Evolutionary conservation across 441 rosid species (phyloP), one percentile per base, ranked within the genome.

Genomic region (Mallotus japonicus): DNA sequence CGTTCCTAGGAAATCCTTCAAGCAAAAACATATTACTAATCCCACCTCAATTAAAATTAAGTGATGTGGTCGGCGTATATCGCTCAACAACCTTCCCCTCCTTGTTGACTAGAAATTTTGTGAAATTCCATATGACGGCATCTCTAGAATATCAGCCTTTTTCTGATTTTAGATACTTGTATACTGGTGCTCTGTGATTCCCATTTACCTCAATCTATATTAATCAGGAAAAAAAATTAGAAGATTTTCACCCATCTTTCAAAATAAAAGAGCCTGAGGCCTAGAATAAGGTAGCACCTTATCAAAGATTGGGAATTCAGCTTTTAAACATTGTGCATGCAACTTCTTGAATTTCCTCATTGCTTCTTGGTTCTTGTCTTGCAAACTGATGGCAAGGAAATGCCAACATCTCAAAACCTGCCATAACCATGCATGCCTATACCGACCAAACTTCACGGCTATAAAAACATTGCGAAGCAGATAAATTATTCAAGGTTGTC

Each of bases 371-470:
- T 71, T 94, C 98, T 81, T 94, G 97, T 60, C 88, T 76, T 0
- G 82, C 89, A 81, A 94, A 94, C 84, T 90, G 97, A 83, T 94
- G 92, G 89, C 98, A 95, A 20, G 99, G 98, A 83, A 92, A 92
- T 57, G 96, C 96, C 73, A 92, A 78, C 78, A 92, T 87, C 86
- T 91, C 98, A 61, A 95, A 80, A 13, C 96, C 99, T 95, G 85
- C 73, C 16, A 57, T 61, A n/a, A n/a, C n/a, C n/a, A n/a, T n/a
- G n/a, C n/a, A n/a, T n/a, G n/a, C n/a, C n/a, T n/a, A n/a, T n/a
- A n/a, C n/a, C 0, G 28, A 24, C 28, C 28, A 24, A 24, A 24
- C 28, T 24, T 24, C 28, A 24, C 28, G 2, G 28, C 28, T 2
- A 24, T 24, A n/a, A n/a, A 63, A 34, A 72, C 24, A 28, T 73